Conservation (phyloP, 2,329 filamentous ascomycete genomes). For the Cladosporium sp. region DNA sequence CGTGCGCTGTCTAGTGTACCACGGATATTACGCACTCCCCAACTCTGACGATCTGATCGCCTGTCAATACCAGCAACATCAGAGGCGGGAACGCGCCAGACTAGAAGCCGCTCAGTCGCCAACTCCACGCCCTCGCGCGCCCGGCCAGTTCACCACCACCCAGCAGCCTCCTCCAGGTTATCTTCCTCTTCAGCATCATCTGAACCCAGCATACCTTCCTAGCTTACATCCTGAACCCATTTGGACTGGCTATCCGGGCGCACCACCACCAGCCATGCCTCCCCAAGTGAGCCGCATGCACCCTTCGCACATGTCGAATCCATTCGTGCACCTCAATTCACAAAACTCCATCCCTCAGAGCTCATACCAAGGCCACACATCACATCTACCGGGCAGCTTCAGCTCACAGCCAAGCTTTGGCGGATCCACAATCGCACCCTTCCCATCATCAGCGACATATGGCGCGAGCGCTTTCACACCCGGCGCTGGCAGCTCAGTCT, state of each 20-base stretch:
- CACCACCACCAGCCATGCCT: constrained; percentile 49
- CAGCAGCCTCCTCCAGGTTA: background rate
- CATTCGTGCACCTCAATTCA: constrained; percentile 59
- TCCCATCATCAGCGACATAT: constrained; percentile 33
- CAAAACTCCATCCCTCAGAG: constrained; percentile 37
- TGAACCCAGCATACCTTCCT: background rate
- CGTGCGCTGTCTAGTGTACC: constrained; percentile 7
- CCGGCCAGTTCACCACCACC: background rate
- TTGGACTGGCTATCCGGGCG: background rate
- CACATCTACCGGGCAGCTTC: constrained; percentile 41
- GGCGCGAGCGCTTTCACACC: constrained; percentile 35
- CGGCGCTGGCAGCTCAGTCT: constrained; percentile 28
- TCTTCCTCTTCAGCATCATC: background rate
- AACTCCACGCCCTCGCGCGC: background rate
- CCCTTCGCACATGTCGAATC: constrained; percentile 58
- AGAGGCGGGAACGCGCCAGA: background rate
- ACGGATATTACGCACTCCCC: no score
- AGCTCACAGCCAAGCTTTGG: constrained; percentile 39
- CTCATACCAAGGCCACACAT: constrained; percentile 32
- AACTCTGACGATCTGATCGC: no score
- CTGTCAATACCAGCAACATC: no score
- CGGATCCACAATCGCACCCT: constrained; percentile 39
- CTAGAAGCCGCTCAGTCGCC: background rate
- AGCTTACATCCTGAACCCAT: background rate
- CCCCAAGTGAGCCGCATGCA: constrained; percentile 61